Evolutionary conservation across 1,139 yeast genomes (phyloP), one percentile per base, ranked within the genome.

Genomic region (Petasospora fabianii): DNA sequence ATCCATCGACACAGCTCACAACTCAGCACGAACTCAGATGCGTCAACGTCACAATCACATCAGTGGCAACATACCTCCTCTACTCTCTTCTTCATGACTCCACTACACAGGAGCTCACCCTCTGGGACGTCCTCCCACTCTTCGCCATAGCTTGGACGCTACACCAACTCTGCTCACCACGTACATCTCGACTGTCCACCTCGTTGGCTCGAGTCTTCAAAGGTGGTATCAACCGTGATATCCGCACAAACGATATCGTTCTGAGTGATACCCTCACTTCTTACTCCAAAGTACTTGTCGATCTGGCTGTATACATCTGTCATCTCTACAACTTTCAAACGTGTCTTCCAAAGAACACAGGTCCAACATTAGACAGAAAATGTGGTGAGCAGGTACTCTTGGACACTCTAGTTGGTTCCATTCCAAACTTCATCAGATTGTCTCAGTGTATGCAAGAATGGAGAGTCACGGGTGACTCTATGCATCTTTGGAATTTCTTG

Each of bases 191-290:
- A 2, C 9, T 44, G 16, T 13, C 24, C 8, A 33, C 39, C 8
- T 32, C 85, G 15, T 50, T 75, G 45, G 64, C 68, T 51, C 61
- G 96, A 47, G 65, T 82, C 35, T 34, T 73, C 17, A 33, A 64
- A 35, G 87, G 94, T 6, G 64, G 68, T 10, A 75, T 84, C 44
- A 79, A 82, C 49, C 51, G 62, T 19, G 68, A 72, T 3, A 65
- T 77, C 63, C 68, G 96, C 54, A 78, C 85, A 21, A 84, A 85
- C 43, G 96, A 88, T 56, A 84, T 87, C 35, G 62, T 90, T 42
- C 61, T 87, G 9, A 79, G 95, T 7, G 97, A 88, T 65, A 78
- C 87, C 5, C 64, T 88, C 37, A 83, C 92, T 1, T 85, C 96
- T 0, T 87, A 83, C 55, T 68, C 84, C 11, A 82, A 80, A 57